phyloP scores from a whole-genome alignment of 371 early-diverging fungal genomes.

The Mortierella sp. region DNA sequence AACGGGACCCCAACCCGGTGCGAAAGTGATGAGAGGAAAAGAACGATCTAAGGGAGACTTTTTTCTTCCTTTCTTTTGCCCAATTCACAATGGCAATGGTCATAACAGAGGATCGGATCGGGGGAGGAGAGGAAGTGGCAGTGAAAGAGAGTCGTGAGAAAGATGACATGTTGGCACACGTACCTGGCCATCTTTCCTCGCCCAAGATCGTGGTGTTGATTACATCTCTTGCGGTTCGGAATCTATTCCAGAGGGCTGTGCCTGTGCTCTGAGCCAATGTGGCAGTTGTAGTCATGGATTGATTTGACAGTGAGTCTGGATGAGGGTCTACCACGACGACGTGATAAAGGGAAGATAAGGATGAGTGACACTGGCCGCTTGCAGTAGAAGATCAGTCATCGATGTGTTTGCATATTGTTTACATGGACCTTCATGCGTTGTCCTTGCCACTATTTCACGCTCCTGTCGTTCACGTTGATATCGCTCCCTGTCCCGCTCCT shows the following conservation, averaged over 20 bases:
- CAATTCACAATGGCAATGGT: too few species aligned
- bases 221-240: constrained; percentile 66
- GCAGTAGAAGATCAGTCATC: neutral
- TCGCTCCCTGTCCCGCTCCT: constrained; percentile 38
- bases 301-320: too few species aligned
- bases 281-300: constrained; percentile 4
- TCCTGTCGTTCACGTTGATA: constrained; percentile 41
- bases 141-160: too few species aligned
- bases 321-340: too few species aligned
- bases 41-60: neutral
- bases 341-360: neutral
- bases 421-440: constrained; percentile 22
- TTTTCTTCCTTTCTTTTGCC: too few species aligned
- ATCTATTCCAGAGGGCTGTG: constrained; percentile 59
- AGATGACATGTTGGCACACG: neutral
- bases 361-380: neutral
- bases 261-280: constrained; percentile 27
- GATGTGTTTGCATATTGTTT: neutral
- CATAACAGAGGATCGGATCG: too few species aligned
- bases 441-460: constrained; percentile 19
- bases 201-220: constrained; percentile 65
- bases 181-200: constrained; percentile 58
- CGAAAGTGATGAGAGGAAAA: neutral
- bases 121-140: too few species aligned
- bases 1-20: too few species aligned